A percentile compares a stretch with the other conserved stretches of the same genome.
Conservation (phyloP, 192 early-diverging fungal genomes). For the Endogone sp. region DNA sequence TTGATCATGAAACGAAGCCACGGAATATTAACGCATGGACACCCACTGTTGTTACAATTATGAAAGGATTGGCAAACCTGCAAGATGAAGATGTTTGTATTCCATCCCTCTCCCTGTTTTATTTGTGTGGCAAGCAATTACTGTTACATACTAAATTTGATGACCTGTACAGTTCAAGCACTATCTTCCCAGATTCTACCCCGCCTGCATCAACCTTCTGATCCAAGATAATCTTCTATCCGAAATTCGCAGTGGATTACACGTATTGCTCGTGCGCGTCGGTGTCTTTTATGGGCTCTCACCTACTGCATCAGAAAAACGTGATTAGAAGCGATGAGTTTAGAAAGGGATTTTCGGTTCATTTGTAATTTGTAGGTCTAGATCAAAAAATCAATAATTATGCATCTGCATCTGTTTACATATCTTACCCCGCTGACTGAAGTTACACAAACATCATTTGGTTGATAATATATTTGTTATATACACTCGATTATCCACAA, state of each 20-base stretch:
- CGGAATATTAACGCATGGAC: constrained; percentile 72
- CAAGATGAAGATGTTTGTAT: constrained; percentile 56
- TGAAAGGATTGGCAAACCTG: constrained; percentile 63
- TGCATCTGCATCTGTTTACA: too few relatives aligned
- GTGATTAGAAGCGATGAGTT: not conserved
- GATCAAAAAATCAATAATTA: too few relatives aligned
- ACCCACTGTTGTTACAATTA: constrained; percentile 68
- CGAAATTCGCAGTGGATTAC: constrained; percentile 51
- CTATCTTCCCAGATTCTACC: constrained; percentile 60
- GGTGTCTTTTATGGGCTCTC: constrained; percentile 38
- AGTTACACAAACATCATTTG: too few relatives aligned
- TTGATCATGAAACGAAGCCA: constrained; percentile 68
- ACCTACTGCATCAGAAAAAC: not conserved
- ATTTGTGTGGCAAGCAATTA: too few relatives aligned
- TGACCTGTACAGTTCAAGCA: constrained; percentile 42
- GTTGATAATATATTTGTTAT: too few relatives aligned
- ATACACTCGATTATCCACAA: too few relatives aligned
- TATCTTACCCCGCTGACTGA: too few relatives aligned
- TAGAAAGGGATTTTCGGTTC: too few relatives aligned
- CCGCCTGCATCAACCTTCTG: constrained; percentile 58
- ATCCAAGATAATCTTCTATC: constrained; percentile 54
- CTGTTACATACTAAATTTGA: too few relatives aligned
- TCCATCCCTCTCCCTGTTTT: not conserved
- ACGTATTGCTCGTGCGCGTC: constrained; percentile 40
- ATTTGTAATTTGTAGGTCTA: too few relatives aligned